Evolutionary conservation across 441 rosid genomes (phyloP), one percentile per base, ranked within the genome.

Genomic region (Heliophila coronopifolia): DNA sequence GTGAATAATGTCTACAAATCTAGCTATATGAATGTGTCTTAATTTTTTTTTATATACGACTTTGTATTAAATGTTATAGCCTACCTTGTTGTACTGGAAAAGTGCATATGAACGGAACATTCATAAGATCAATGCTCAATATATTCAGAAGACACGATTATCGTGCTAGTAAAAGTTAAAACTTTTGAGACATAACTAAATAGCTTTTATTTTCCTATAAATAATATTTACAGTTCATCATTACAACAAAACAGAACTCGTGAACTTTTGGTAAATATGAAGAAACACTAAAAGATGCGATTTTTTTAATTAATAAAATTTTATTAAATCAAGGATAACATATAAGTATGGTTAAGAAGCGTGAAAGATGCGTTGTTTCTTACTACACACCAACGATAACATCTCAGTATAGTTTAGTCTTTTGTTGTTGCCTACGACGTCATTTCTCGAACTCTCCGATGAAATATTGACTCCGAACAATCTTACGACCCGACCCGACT

Each of bases 381-480:
- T 91, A 59, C 60, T 51, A 58, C 76, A 79, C 43, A 74, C 81
- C 27, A 77, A 39, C 9, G 82, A 71, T 52, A 77, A 46, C 51
- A 79, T 43, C 38, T 80, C 88, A 73, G 67, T 67, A 58, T 77
- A 80, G 51, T 71, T 77, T 4, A 50, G 37, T 60, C 93, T 81
- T 71, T 84, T 91, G 46, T 76, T 84, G 4, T 20, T 20, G 3
- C 70, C 69, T 6, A 52, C 70, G 60, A 17, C 61, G 46, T 52
- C 65, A 56, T 67, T 63, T 45, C 39, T 63, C 2, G 61, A 65
- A 44, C 31, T 37, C 33, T 1, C 70, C 45, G 52, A 20, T 10
- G 80, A 77, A 12, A 91, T 91, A 61, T 91, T 72, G 45, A 91
- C 98, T 13, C 96, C 98, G 40, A 91, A 91, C 35, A 91, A 44